phyloP scores from a whole-genome alignment of 2,329 filamentous ascomycete genomes.

The Rutstroemia sp. region DNA sequence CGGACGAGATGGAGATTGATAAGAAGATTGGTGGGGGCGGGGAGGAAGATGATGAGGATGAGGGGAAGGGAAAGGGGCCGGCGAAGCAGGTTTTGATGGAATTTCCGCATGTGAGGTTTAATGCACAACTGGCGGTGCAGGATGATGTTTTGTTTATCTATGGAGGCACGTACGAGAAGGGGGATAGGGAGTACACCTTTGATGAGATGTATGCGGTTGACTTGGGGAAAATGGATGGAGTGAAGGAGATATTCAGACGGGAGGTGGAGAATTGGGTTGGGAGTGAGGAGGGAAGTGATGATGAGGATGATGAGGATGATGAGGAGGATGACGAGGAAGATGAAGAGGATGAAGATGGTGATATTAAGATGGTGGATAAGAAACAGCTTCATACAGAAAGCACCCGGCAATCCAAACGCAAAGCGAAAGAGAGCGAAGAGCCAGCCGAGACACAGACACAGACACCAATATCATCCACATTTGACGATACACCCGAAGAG shows the following conservation, averaged over 20 bases:
- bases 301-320: slow-evolving; percentile 41
- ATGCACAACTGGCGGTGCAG: slow-evolving; percentile 82
- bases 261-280: slow-evolving; percentile 82
- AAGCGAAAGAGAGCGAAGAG: slow-evolving; percentile 38
- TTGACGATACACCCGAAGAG: slow-evolving; percentile 43
- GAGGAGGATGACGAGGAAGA: slow-evolving; percentile 41
- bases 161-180: slow-evolving; percentile 91
- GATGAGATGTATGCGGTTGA: slow-evolving; percentile 92
- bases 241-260: slow-evolving; percentile 81
- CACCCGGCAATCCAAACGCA: slow-evolving; percentile 47
- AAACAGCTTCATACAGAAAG: slow-evolving; percentile 34
- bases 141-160: slow-evolving; percentile 91
- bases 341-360: slow-evolving; percentile 41
- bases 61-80: slow-evolving; percentile 37
- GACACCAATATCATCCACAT: slow-evolving; percentile 33
- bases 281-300: slow-evolving; percentile 49
- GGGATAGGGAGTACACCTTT: slow-evolving; percentile 90
- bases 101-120: slow-evolving; percentile 85
- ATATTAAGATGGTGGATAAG: slow-evolving; percentile 30
- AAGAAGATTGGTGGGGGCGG: slow-evolving; percentile 41
- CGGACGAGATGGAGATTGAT: slow-evolving; percentile 42
- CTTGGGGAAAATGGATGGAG: slow-evolving; percentile 89
- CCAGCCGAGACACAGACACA: background rate
- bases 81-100: slow-evolving; percentile 65
- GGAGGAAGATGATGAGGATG: slow-evolving; percentile 42